Conservation (phyloP, 441 rosid species). For the Rhodomyrtus psidioides region DNA sequence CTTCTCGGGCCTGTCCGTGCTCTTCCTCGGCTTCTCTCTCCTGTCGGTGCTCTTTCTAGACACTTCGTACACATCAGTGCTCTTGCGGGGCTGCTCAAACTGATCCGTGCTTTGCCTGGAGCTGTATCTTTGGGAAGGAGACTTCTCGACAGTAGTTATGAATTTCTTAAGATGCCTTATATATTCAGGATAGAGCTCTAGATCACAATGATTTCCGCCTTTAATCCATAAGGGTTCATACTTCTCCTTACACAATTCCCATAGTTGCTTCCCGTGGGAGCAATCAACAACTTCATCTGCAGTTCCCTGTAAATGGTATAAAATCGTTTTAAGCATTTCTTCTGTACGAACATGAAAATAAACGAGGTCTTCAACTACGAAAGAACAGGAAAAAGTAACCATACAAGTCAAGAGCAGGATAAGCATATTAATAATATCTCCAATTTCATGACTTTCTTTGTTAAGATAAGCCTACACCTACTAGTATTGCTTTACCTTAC, state of each 20-base stretch:
- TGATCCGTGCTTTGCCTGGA: conserved; percentile 63
- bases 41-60: conserved; percentile 78
- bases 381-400: background rate
- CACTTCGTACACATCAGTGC: conserved; percentile 52
- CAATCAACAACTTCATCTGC: conserved; percentile 95
- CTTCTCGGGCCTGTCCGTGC: conserved; percentile 71
- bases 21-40: conserved; percentile 80
- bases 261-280: conserved; percentile 90
- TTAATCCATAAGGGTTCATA: conserved; percentile 93
- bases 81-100: conserved; percentile 63
- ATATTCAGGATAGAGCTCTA: conserved; percentile 80
- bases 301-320: conserved; percentile 59
- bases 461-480: background rate
- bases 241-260: conserved; percentile 88
- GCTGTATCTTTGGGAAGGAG: conserved; percentile 67
- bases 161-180: conserved; percentile 92
- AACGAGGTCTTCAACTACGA: background rate
- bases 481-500: background rate
- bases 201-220: conserved; percentile 90
- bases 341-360: background rate
- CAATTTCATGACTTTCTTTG: background rate
- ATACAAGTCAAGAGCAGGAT: background rate
- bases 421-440: background rate
- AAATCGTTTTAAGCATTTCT: background rate
- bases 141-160: conserved; percentile 75